phyloP scores from a whole-genome alignment of 495 filamentous ascomycete genomes.

The Talaromyces trachyspermus region DNA sequence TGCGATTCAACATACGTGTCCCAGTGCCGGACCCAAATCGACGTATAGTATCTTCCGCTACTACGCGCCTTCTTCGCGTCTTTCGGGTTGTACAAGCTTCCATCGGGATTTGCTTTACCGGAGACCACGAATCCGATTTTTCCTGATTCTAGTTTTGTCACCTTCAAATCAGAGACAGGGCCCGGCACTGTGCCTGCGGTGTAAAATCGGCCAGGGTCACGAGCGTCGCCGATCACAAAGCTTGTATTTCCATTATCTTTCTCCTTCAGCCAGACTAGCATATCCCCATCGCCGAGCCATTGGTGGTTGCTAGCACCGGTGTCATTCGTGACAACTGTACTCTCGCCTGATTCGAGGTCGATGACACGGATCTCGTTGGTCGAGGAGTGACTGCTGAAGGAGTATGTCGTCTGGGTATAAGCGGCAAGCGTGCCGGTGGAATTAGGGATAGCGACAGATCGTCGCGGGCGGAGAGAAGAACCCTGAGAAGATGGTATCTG shows the following conservation, averaged over 20 bases:
- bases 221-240: conserved; percentile 52
- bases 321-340: conserved; percentile 58
- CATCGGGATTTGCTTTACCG: conserved; percentile 49
- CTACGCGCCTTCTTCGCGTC: conserved; percentile 45
- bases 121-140: conserved; percentile 64
- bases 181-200: conserved; percentile 59
- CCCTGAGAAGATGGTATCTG: conserved; percentile 27
- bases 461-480: conserved; percentile 80
- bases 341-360: conserved; percentile 61
- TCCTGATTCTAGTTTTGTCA: conserved; percentile 51
- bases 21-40: conserved; percentile 56
- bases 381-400: conserved; percentile 72
- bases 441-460: conserved; percentile 72
- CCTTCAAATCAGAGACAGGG: conserved; percentile 67
- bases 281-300: conserved; percentile 60
- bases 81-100: conserved; percentile 47
- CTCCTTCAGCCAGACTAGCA: conserved; percentile 60
- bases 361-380: conserved; percentile 67
- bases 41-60: conserved; percentile 47
- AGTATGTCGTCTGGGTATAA: conserved; percentile 72
- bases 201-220: conserved; percentile 47
- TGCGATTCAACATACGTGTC: conserved; percentile 55
- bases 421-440: conserved; percentile 58
- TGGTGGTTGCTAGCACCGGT: conserved; percentile 58
- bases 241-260: conserved; percentile 61